A percentile compares a stretch with the other conserved stretches of the same genome.
Evolutionary conservation across 371 early-diverging fungal genomes (phyloP).

Genomic region (Mortierella sp.): DNA sequence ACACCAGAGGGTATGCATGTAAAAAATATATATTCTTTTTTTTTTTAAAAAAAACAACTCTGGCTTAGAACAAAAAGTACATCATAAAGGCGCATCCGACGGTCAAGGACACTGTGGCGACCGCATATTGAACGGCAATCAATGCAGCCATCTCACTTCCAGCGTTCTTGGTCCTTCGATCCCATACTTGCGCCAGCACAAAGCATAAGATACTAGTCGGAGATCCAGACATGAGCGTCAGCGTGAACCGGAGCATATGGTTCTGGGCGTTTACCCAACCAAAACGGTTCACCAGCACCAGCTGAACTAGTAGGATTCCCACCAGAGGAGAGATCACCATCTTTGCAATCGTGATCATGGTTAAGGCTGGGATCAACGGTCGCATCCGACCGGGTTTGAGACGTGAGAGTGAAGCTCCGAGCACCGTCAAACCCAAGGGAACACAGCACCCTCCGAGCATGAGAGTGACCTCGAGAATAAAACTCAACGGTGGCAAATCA

Average conservation of each 20-base stretch:
- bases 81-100: slow-evolving; percentile 44
- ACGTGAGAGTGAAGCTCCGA: slow-evolving; percentile 67
- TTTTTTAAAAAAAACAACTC: too few species aligned
- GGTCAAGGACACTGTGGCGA: slow-evolving; percentile 36
- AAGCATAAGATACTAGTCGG: slow-evolving; percentile 56
- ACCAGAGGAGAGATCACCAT: slow-evolving; percentile 59
- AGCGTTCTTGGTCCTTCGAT: slow-evolving; percentile 43
- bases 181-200: slow-evolving; percentile 56
- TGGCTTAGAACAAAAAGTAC: slow-evolving; percentile 45
- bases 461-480: slow-evolving; percentile 57
- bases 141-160: slow-evolving; percentile 55
- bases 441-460: slow-evolving; percentile 64
- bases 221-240: slow-evolving; percentile 59
- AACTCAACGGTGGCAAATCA: slow-evolving; percentile 59
- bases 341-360: slow-evolving; percentile 53
- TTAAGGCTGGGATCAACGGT: slow-evolving; percentile 37
- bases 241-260: slow-evolving; percentile 63
- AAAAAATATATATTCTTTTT: too few species aligned
- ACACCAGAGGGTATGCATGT: too few species aligned
- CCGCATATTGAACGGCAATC: slow-evolving; percentile 54
- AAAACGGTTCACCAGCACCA: slow-evolving; percentile 23
- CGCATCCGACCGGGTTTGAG: slow-evolving; percentile 55
- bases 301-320: slow-evolving; percentile 55
- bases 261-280: slow-evolving; percentile 54
- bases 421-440: slow-evolving; percentile 61